These are phyloP conservation scores for Pythium apleroticum DNA, from an alignment of 352 stramenopile genomes.

Conservation along the genomic window DNA sequence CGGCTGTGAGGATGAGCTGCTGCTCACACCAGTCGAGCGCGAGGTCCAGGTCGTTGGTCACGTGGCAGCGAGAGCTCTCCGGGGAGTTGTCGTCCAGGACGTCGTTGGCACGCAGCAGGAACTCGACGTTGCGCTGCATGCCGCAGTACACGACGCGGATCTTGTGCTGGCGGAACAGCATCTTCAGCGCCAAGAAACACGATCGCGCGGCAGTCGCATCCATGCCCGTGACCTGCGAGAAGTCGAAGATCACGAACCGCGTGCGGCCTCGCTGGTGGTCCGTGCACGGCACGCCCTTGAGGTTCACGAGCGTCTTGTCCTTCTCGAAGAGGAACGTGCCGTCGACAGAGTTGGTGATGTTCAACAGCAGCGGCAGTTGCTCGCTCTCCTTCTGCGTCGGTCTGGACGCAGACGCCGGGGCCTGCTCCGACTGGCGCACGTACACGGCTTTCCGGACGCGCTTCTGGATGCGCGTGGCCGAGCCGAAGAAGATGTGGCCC, in stretches of 20 bases:
- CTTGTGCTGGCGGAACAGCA: slow-evolving; percentile 48
- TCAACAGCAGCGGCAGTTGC: slow-evolving; percentile 29
- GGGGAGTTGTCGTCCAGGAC: slow-evolving; percentile 31
- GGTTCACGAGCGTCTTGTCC: slow-evolving; percentile 35
- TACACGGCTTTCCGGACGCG: slow-evolving; percentile 67
- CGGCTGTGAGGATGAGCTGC: slow-evolving; percentile 48
- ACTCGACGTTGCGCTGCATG: slow-evolving; percentile 55
- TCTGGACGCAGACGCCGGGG: not conserved
- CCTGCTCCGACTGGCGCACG: slow-evolving; percentile 24
- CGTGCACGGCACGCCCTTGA: slow-evolving; percentile 39
- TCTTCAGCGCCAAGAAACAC: slow-evolving; percentile 69
- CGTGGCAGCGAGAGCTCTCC: slow-evolving; percentile 29
- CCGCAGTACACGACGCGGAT: slow-evolving; percentile 65
- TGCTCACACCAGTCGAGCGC: slow-evolving; percentile 69
- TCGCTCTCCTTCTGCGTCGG: slow-evolving; percentile 15
- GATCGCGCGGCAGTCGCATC: slow-evolving; percentile 73
- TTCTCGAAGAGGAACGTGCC: slow-evolving; percentile 8
- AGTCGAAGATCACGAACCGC: slow-evolving; percentile 76
- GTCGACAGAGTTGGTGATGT: not conserved
- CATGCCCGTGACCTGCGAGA: slow-evolving; percentile 73
- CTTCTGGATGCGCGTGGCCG: slow-evolving; percentile 65
- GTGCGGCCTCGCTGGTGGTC: slow-evolving; percentile 39
- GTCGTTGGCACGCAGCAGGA: slow-evolving; percentile 57
- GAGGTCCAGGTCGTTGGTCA: slow-evolving; percentile 49
- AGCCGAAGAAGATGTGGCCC: slow-evolving; percentile 81